Conservation (phyloP, 179 eudicot species). For the Spergularia azorica region DNA sequence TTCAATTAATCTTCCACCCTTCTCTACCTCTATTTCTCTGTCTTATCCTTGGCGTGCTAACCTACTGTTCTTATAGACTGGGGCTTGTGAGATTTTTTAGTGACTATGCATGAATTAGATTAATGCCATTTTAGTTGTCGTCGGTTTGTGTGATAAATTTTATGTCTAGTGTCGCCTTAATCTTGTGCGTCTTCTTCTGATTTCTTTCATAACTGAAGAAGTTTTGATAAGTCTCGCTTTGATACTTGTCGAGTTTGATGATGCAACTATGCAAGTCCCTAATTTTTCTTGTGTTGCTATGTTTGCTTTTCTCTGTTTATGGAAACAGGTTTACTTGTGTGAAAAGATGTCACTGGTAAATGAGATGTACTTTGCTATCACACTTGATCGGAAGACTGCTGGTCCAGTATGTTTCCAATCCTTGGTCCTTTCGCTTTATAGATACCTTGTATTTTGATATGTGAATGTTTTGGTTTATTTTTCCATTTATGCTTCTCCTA, state of each 20-base stretch:
- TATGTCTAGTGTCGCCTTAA: background rate
- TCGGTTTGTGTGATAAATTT: background rate
- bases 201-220: background rate
- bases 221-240: background rate
- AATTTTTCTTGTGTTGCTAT: background rate
- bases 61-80: no score
- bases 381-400: slow-evolving; percentile 80
- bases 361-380: slow-evolving; percentile 98
- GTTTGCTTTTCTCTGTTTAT: background rate
- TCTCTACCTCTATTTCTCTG: background rate
- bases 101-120: no score
- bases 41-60: no score
- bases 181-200: background rate
- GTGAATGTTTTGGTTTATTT: no score
- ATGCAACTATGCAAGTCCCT: background rate
- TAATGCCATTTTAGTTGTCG: no score
- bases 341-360: slow-evolving; percentile 87
- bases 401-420: slow-evolving; percentile 81
- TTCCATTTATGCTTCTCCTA: no score
- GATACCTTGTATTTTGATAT: background rate
- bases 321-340: slow-evolving; percentile 81
- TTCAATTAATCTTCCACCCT: background rate
- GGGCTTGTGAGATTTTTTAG: no score
- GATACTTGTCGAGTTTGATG: background rate
- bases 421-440: background rate